Evolutionary conservation across 2,329 filamentous ascomycete genomes (phyloP), one percentile per base, ranked within the genome.

Genomic region (Claviceps fusiformis): DNA sequence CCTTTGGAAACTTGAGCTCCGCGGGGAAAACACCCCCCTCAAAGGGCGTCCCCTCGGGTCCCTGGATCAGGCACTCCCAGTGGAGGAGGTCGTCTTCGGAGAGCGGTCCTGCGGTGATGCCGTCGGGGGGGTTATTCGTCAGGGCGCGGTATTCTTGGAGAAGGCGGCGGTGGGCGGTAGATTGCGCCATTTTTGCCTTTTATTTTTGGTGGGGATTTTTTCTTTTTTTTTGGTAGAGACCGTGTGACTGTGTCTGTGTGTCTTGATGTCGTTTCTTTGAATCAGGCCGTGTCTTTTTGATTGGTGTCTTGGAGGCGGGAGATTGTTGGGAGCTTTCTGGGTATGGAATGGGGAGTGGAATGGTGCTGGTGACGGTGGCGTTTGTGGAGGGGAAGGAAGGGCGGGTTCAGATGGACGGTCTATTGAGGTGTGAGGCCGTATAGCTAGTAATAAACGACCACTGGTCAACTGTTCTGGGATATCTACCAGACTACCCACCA

Each of bases 1-100:
- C 93, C 67, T 87, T 88, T 6, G 93, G 92, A 66, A 98, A 98
- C 65, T 86, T 90, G 63, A 98, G 81, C 71, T 95, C 90, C 31
- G 93, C 93, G 46, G 91, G 89, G 69, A 97, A 98, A 57, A 98
- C 83, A 54, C 93, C 93, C 57, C 91, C 92, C 75, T 95, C 92
- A 64, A 95, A 98, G 0, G 93, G 93, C 1, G 93, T 98, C 59
- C 87, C 93, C 66, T 95, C 91, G 13, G 93, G 93, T 0, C 93
- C 93, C 71, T 95, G 86, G 65, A 98, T 97, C 59, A 97, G 75
- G 9, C 91, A 93, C 74, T 98, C 93, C 93, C 93, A 98, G 65
- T 89, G 77, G 64, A 96, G 87, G 67, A 97, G 84, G 74, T 98
- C 90, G 70, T 97, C 93, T 75, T 98, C 93, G 60, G 81, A 87